A percentile compares a stretch with the other conserved stretches of the same genome.
These are phyloP conservation scores for Ormosia semicastrata DNA, from an alignment of 306 rosid species.

Conservation along the genomic window DNA sequence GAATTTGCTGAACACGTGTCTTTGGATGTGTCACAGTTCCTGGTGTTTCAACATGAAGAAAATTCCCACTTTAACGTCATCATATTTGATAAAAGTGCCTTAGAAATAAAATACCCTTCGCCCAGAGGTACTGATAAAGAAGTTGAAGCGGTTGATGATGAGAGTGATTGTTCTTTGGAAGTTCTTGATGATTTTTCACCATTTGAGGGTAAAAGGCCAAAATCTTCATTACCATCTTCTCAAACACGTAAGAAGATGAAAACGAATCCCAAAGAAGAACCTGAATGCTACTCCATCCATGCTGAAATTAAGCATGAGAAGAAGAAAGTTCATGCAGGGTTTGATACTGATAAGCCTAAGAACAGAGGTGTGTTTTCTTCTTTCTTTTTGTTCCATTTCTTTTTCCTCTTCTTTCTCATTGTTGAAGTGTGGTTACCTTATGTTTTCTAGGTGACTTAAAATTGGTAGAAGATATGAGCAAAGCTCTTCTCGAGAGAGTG, in stretches of 20 bases:
- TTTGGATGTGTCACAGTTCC: conserved; percentile 2
- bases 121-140: neutral
- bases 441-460: neutral
- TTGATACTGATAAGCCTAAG: neutral
- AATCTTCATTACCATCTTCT: neutral
- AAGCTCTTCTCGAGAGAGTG: neutral
- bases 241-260: neutral
- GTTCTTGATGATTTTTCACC: neutral
- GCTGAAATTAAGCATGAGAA: neutral
- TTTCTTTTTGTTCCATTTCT: neutral
- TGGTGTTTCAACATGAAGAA: conserved; percentile 23
- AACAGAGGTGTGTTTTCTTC: neutral
- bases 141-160: neutral
- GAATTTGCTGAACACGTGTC: neutral
- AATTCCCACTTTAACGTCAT: neutral
- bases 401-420: neutral
- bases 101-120: conserved; percentile 16
- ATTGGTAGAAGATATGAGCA: neutral
- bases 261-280: neutral
- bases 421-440: neutral
- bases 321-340: neutral
- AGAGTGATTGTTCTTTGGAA: neutral
- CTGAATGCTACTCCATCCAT: neutral
- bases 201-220: neutral
- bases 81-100: neutral